Evolutionary conservation across 2,329 filamentous ascomycete genomes (phyloP), one percentile per base, ranked within the genome.

Genomic region (Colletotrichum sp.): DNA sequence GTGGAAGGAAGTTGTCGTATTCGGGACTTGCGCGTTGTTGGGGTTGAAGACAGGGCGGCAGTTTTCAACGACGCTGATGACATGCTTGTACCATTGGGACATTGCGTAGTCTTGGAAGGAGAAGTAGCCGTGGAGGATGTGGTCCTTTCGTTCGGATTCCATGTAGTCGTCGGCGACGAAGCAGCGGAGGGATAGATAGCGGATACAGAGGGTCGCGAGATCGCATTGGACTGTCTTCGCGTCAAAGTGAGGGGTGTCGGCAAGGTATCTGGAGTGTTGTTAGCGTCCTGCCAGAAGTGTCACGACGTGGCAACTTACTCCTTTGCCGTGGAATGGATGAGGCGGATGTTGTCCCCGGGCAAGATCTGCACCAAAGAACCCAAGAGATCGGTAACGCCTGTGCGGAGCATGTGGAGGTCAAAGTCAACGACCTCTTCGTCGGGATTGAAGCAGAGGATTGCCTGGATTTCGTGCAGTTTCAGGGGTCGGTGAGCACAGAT

Each of bases 391-490:
- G 79, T 75, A 51, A 82, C 76, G 1, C 78, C 58, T 15, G 4
- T 24, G 1, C 75, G 73, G 4, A 85, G 76, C 61, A 63, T 73
- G 0, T 61, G 61, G 2, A 67, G 63, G 11, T 77, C 36, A 18
- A 78, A 78, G 16, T 82, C 76, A 13, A 79, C 76, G 6, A 65
- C 67, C 2, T 76, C 64, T 0, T 12, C 36, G 3, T 21, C 58
- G 1, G 59, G 69, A 24, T 73, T 18, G 36, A 84, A 78, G 4
- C 82, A 78, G 11, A 83, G 75, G 9, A 82, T 80, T 8, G 82
- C 81, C 58, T 86, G 80, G 8, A 87, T 80, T 70, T 87, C 85
- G 66, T 85, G 79, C 81, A 81, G 82, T 67, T 83, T 83, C 0
- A 87, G 77, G 0, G 84, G 79, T 0, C 86, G 79, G 61, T 81